Evolutionary conservation across 2,329 filamentous ascomycete genomes (phyloP), one percentile per base, ranked within the genome.

Genomic region (Fusarium sp.): DNA sequence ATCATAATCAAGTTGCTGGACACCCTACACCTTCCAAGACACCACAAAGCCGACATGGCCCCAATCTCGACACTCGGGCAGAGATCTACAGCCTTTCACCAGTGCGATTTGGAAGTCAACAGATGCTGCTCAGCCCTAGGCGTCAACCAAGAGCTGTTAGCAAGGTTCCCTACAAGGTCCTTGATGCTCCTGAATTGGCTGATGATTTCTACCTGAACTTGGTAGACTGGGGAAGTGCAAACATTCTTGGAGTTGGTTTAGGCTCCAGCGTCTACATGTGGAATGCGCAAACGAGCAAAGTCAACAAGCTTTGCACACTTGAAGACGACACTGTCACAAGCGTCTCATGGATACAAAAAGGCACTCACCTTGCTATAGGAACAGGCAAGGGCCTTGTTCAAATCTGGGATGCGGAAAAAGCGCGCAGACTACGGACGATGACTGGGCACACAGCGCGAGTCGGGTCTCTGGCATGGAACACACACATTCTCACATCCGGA

Each of bases 201-300:
- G 96, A 99, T 76, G 96, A 99, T 77, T 99, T 98, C 79, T 99
- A 99, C 75, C 85, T 99, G 36, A 99, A 99, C 75, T 84, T 99
- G 26, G 95, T 99, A 5, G 96, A 99, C 76, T 99, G 96, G 96
- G 96, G 96, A 43, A 97, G 93, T 74, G 94, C 92, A 72, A 97
- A 98, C 78, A 92, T 97, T 10, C 85, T 99, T 13, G 96, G 95
- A 8, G 96, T 99, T 43, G 96, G 96, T 0, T 83, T 99, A 26
- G 94, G 94, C 19, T 93, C 92, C 19, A 97, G 93, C 71, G 96
- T 99, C 7, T 99, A 98, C 77, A 96, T 98, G 89, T 99, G 96
- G 96, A 97, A 98, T 78, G 96, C 94, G 6, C 90, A 94, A 71
- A 92, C 92, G 9, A 96, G 95, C 67, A 89, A 92, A 69, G 96